phyloP scores from a whole-genome alignment of 2,329 filamentous ascomycete species.

The Ceratocystis smalleyi region DNA sequence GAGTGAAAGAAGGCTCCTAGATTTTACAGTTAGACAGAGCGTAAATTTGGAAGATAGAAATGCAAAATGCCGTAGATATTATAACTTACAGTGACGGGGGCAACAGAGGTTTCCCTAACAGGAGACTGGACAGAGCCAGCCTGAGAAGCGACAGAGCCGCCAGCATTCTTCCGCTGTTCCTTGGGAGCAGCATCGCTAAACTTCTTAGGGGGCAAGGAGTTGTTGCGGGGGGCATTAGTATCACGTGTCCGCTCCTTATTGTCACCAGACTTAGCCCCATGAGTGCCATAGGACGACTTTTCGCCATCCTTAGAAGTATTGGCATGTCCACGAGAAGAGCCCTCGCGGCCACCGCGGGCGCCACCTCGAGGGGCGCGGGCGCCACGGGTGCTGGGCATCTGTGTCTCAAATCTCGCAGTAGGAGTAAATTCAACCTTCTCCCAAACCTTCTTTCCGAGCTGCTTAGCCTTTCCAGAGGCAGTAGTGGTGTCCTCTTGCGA shows the following conservation, averaged over 20 bases:
- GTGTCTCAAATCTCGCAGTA: slow-evolving; percentile 73
- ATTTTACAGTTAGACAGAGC: background rate
- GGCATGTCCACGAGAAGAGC: slow-evolving; percentile 21
- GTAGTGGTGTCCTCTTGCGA: slow-evolving; percentile 37
- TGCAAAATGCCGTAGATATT: background rate
- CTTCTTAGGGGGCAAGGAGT: slow-evolving; percentile 24
- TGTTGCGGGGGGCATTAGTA: slow-evolving; percentile 21
- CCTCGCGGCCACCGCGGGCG: slow-evolving; percentile 24
- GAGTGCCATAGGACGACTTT: slow-evolving; percentile 24
- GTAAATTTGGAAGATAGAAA: background rate
- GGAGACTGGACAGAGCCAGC: slow-evolving; percentile 3
- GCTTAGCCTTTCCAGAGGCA: slow-evolving; percentile 31
- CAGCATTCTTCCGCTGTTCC: slow-evolving; percentile 33
- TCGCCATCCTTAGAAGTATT: slow-evolving; percentile 24
- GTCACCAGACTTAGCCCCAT: slow-evolving; percentile 8
- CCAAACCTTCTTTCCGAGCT: slow-evolving; percentile 66
- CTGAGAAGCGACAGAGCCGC: slow-evolving; percentile 23
- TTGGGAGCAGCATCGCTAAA: slow-evolving; percentile 28
- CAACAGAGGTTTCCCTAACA: slow-evolving; percentile 27
- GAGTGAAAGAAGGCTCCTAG: slow-evolving; percentile 13
- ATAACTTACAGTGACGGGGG: slow-evolving; percentile 27
- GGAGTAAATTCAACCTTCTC: slow-evolving; percentile 68
- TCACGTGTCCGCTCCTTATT: slow-evolving; percentile 15
- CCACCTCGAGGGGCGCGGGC: slow-evolving; percentile 34
- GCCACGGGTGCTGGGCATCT: slow-evolving; percentile 42